A percentile compares a stretch with the other conserved stretches of the same genome.
Conservation (phyloP, 106 monocot species). For the Dendrobium nobile region DNA sequence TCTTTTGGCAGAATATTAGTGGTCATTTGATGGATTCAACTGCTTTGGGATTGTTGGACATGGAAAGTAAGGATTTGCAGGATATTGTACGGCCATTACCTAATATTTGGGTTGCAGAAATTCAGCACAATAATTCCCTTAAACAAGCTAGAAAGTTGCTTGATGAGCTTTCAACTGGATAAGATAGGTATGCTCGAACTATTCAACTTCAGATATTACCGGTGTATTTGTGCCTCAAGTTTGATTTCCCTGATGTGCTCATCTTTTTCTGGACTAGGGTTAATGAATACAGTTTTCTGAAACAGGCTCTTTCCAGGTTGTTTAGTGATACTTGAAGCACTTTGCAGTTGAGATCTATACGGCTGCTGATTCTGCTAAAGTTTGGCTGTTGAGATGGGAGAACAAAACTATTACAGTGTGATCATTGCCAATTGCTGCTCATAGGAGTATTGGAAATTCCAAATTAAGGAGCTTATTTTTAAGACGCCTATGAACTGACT, state of each 20-base stretch:
- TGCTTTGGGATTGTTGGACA: slow-evolving; percentile 17
- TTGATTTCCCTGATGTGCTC: neutral
- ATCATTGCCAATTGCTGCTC: neutral
- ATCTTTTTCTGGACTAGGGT: neutral
- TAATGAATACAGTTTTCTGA: too few species aligned
- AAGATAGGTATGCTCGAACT: slow-evolving; percentile 2
- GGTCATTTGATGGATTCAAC: slow-evolving; percentile 38
- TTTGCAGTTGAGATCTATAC: too few species aligned
- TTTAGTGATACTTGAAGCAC: too few species aligned
- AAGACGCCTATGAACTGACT: neutral
- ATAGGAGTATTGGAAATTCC: too few species aligned
- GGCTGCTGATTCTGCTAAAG: too few species aligned
- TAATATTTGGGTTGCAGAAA: slow-evolving; percentile 57
- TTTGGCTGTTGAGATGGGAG: neutral
- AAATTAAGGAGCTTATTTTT: neutral
- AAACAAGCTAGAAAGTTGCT: slow-evolving; percentile 44
- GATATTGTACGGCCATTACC: slow-evolving; percentile 13
- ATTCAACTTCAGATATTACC: neutral
- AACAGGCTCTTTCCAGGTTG: too few species aligned
- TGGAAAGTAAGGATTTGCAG: slow-evolving; percentile 13
- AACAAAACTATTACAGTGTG: neutral
- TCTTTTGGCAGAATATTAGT: slow-evolving; percentile 43
- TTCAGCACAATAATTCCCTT: slow-evolving; percentile 30
- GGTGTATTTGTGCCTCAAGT: neutral
- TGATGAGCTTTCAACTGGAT: slow-evolving; percentile 22